Conservation (phyloP, 2,329 filamentous ascomycete species). For the Nigrograna mackinnonii region DNA sequence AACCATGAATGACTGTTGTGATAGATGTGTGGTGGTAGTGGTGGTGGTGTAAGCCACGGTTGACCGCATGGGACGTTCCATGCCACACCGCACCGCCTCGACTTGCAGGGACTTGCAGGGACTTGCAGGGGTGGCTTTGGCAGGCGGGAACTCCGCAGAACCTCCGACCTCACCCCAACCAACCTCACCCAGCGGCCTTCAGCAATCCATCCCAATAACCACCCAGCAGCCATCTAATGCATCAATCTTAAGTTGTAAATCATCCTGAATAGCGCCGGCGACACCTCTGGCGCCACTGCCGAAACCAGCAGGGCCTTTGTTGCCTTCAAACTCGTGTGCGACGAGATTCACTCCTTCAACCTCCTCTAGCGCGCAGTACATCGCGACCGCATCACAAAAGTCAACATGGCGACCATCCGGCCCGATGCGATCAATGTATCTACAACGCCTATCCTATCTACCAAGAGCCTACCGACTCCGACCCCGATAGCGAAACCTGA, state of each 20-base stretch:
- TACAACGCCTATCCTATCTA: constrained; percentile 35
- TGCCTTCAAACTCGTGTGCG: no score
- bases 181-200: constrained; percentile 25
- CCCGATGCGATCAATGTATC: constrained; percentile 40
- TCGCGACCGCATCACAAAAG: constrained; percentile 12
- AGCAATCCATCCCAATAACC: no score
- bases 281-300: constrained; percentile 7
- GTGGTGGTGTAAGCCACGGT: no score
- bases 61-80: no score
- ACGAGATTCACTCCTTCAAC: no score
- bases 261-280: constrained; percentile 15
- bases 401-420: constrained; percentile 42
- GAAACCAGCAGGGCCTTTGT: constrained; percentile 2
- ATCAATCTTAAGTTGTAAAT: constrained; percentile 12
- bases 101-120: no score
- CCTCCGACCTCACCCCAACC: constrained; percentile 23
- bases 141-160: constrained; percentile 18
- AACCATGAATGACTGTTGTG: no score
- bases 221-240: constrained; percentile 9
- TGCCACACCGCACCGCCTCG: no score
- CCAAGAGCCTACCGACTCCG: constrained; percentile 36
- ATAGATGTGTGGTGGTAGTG: no score
- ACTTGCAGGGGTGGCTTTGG: no score
- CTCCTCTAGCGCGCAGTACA: no score
- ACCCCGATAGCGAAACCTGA: constrained; percentile 43